A percentile compares a stretch with the other conserved stretches of the same genome.
Evolutionary conservation across 768 basidiomycete genomes (phyloP).

Genomic region (Macrocybe gigantea): DNA sequence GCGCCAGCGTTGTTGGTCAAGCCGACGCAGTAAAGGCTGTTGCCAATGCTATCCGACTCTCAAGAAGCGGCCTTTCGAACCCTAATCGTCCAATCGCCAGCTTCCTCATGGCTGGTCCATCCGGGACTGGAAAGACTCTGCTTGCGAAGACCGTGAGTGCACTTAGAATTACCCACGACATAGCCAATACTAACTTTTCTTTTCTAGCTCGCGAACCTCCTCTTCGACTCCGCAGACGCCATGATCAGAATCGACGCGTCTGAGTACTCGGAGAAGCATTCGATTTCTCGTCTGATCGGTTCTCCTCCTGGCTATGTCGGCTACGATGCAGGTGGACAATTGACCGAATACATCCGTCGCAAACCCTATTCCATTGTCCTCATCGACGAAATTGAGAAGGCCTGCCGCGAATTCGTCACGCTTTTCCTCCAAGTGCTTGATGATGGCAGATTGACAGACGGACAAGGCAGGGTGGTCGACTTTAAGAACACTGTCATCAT

Average conservation of each 20-base stretch:
- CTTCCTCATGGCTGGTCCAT: conserved; percentile 90
- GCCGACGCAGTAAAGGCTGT: conserved; percentile 88
- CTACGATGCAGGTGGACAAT: conserved; percentile 82
- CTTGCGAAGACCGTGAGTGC: conserved; percentile 78
- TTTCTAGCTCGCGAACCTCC: conserved; percentile 70
- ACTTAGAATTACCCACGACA: neutral
- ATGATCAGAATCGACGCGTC: conserved; percentile 92
- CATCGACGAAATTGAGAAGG: conserved; percentile 90
- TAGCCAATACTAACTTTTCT: neutral
- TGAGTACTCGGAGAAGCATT: conserved; percentile 81
- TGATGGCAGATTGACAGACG: conserved; percentile 88
- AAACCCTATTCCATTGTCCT: conserved; percentile 86
- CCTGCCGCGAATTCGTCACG: conserved; percentile 58
- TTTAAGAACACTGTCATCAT: conserved; percentile 92
- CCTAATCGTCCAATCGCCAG: conserved; percentile 84
- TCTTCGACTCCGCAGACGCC: conserved; percentile 89
- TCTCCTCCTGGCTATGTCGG: conserved; percentile 88
- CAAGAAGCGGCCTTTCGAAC: conserved; percentile 90
- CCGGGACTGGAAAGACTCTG: conserved; percentile 87
- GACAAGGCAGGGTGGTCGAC: conserved; percentile 84
- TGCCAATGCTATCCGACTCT: conserved; percentile 88
- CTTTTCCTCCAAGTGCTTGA: conserved; percentile 77
- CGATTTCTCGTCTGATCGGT: conserved; percentile 46
- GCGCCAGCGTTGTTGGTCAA: conserved; percentile 81
- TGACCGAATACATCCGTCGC: conserved; percentile 89